Percentiles rank a stretch among this genome's conserved stretches.
phyloP scores from a whole-genome alignment of 768 basidiomycete species.

The Tulasnella sp. region DNA sequence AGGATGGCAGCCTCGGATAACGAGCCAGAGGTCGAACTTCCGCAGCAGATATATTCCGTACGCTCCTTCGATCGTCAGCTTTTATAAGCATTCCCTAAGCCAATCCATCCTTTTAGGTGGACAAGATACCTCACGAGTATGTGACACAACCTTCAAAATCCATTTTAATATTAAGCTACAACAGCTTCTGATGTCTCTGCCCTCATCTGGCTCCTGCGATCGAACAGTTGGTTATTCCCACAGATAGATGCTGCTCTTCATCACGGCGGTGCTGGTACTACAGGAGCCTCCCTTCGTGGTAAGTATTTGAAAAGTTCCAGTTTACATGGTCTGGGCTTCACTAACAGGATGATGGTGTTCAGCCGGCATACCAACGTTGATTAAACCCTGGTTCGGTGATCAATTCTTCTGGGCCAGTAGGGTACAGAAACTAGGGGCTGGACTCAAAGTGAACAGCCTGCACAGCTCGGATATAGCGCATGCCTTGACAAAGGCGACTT shows the following conservation, averaged over 20 bases:
- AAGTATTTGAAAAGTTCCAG: background rate
- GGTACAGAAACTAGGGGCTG: slow-evolving; percentile 50
- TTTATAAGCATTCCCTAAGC: background rate
- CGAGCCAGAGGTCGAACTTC: slow-evolving; percentile 34
- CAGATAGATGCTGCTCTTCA: slow-evolving; percentile 51
- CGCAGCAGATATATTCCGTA: slow-evolving; percentile 40
- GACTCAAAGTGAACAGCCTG: slow-evolving; percentile 38
- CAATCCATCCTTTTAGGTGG: slow-evolving; percentile 30
- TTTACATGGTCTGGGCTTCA: background rate
- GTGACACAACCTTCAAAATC: slow-evolving; percentile 14
- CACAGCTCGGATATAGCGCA: slow-evolving; percentile 38
- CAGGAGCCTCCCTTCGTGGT: slow-evolving; percentile 49
- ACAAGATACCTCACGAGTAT: slow-evolving; percentile 54
- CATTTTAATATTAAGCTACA: background rate
- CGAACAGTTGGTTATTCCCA: slow-evolving; percentile 43
- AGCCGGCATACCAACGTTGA: slow-evolving; percentile 54
- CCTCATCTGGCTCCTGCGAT: too few species aligned
- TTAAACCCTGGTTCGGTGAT: slow-evolving; percentile 63
- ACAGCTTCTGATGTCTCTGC: background rate
- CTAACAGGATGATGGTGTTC: background rate
- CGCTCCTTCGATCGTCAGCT: slow-evolving; percentile 15
- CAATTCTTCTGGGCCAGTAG: slow-evolving; percentile 55
- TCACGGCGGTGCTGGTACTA: slow-evolving; percentile 63
- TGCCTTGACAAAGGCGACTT: slow-evolving; percentile 47
- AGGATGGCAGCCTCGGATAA: slow-evolving; percentile 38